phyloP scores from a whole-genome alignment of 345 rosid genomes.

The Syzygium aqueum region DNA sequence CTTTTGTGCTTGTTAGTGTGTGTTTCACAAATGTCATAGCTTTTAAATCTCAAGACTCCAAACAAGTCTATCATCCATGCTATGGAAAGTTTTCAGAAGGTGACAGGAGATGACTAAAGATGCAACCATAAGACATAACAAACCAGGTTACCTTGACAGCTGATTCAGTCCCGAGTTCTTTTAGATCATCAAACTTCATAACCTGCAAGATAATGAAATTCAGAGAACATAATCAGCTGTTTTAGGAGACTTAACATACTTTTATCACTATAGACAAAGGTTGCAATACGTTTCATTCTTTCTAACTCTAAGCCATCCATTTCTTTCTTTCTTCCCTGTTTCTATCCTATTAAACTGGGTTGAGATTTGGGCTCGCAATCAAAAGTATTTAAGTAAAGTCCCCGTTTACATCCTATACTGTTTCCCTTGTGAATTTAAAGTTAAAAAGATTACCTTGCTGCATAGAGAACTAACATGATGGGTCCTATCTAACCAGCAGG shows the following conservation, averaged over 20 bases:
- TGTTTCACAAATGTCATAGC: not conserved
- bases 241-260: not conserved
- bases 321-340: not conserved
- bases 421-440: not conserved
- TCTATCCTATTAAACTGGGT: not conserved
- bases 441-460: not conserved
- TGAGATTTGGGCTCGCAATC: not conserved
- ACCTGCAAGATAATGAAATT: slow-evolving; percentile 37
- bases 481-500: not conserved
- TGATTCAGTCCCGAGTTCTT: slow-evolving; percentile 77
- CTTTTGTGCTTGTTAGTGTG: not conserved
- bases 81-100: not conserved
- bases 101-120: not conserved
- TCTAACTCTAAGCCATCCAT: not conserved
- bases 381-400: not conserved
- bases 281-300: not conserved
- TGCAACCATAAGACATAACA: not conserved
- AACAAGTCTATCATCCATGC: not conserved
- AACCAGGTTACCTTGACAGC: slow-evolving; percentile 66
- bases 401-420: not conserved
- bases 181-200: slow-evolving; percentile 94
- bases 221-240: not conserved
- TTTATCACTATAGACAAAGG: not conserved
- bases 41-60: not conserved
- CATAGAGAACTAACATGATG: not conserved